Conservation (phyloP, 805 yeast genomes). For the Maudiozyma bulderi region DNA sequence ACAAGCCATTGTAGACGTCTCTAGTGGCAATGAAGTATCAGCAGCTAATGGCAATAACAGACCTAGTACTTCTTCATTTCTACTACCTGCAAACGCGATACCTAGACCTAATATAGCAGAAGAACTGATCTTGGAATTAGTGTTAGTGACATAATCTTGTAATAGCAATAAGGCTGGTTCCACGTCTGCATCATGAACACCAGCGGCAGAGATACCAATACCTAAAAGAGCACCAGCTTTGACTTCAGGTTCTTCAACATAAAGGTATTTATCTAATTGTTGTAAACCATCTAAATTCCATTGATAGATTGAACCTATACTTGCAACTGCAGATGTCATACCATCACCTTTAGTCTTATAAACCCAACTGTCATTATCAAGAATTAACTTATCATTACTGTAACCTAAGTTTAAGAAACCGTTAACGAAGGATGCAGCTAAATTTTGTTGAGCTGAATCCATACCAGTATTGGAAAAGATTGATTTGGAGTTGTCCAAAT, state of each 20-base stretch:
- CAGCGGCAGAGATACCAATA: slow-evolving; percentile 83
- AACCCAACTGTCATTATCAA: slow-evolving; percentile 78
- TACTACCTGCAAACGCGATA: slow-evolving; percentile 89
- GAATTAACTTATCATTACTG: slow-evolving; percentile 72
- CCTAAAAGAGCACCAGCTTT: slow-evolving; percentile 96
- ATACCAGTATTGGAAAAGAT: slow-evolving; percentile 42
- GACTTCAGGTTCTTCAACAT: slow-evolving; percentile 74
- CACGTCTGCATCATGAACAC: slow-evolving; percentile 84
- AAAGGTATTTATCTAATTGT: slow-evolving; percentile 76
- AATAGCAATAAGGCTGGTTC: slow-evolving; percentile 84
- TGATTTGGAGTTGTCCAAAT: slow-evolving; percentile 62
- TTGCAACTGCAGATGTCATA: slow-evolving; percentile 85
- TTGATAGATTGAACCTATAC: slow-evolving; percentile 78
- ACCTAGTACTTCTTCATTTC: slow-evolving; percentile 72
- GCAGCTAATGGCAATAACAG: slow-evolving; percentile 74
- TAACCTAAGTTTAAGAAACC: slow-evolving; percentile 87
- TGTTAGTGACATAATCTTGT: slow-evolving; percentile 68
- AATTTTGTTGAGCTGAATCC: slow-evolving; percentile 90
- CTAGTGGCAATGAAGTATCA: slow-evolving; percentile 64
- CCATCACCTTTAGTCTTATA: slow-evolving; percentile 88
- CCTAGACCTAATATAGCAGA: slow-evolving; percentile 89
- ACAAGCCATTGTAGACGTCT: slow-evolving; percentile 77
- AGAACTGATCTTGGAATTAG: slow-evolving; percentile 54
- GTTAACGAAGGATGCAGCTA: slow-evolving; percentile 91
- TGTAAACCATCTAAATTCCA: slow-evolving; percentile 95